Base-by-base conservation (phyloP, 2,329 filamentous ascomycete species). In the Berkeleyomyces basicola region DNA sequence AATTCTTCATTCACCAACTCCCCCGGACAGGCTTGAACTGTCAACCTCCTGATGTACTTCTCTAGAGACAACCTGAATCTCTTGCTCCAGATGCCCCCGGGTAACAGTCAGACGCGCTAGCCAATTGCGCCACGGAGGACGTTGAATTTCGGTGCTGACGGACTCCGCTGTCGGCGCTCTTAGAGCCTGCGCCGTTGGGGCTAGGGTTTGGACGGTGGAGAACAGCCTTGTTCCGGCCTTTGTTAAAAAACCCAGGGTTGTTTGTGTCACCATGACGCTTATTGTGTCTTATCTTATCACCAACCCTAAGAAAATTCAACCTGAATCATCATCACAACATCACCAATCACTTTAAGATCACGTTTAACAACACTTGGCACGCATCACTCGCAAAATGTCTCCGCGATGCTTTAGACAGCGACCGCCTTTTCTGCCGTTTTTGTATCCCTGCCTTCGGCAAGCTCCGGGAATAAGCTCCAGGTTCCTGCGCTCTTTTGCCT, bases 71-170 rank as follows among this genome's bases (percentile, higher is more conserved):
- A 23, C 33, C 4, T 16, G 16, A n/a, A 23, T 7, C 14, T n/a
- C 11, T 7, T 39, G 7, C 49, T 53, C 49, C 49, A 53, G 7
- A n/a, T n/a, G 5, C n/a, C 31, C 2, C 49, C 6, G n/a, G 16
- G 59, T 79, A 80, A 80, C 78, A 80, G 78, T 79, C 78, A 76
- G 74, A 80, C 78, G 78, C 78, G 77, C 78, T 80, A 80, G 76
- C 78, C 78, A 79, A 77, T 69, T 75, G 73, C 66, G 74, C 73
- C 72, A 82, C 77, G 4, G 40, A 64, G 63, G 58, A 64, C 33
- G 51, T 55, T 37, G 33, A 39, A n/a, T 55, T 55, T 55, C 39
- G 51, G 9, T 55, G 33, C 51, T 55, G 31, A 55, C 49, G 37
- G 49, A 16, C 33, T 37, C 14, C 2, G 10, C 39, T 39, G 4